Conservation (phyloP, 2,329 filamentous ascomycete genomes). For the Akanthomyces dipterigenus region DNA sequence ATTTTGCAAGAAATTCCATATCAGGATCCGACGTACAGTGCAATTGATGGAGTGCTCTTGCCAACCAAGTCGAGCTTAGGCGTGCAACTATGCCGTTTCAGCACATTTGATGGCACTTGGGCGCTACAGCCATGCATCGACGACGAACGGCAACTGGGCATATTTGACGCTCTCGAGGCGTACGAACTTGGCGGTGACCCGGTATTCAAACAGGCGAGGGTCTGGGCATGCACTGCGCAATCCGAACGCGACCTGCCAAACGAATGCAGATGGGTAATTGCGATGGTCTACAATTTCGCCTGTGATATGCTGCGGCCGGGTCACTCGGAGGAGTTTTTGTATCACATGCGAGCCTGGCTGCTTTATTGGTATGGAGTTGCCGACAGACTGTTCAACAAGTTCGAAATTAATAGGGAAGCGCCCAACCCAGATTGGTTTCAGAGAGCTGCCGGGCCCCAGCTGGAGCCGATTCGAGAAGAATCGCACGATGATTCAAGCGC, state of each 20-base stretch:
- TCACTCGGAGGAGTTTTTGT: conserved; percentile 15
- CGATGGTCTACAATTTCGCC: conserved; percentile 25
- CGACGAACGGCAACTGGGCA: conserved; percentile 14
- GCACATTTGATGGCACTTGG: conserved; percentile 20
- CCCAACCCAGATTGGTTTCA: conserved; percentile 23
- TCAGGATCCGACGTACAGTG: conserved; percentile 21
- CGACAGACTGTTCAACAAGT: conserved; percentile 18
- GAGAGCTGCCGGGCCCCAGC: conserved; percentile 7
- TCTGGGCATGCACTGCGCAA: conserved; percentile 27
- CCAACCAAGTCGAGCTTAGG: neutral
- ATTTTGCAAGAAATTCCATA: conserved; percentile 16
- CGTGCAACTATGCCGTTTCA: conserved; percentile 19
- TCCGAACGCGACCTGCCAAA: conserved; percentile 18
- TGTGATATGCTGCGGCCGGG: conserved; percentile 20
- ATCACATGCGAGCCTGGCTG: conserved; percentile 24
- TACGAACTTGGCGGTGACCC: conserved; percentile 19
- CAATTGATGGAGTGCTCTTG: neutral
- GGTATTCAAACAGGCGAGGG: conserved; percentile 22
- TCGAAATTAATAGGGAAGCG: conserved; percentile 12
- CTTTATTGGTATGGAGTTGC: conserved; percentile 22
- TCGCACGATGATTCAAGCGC: neutral
- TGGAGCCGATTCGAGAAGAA: neutral
- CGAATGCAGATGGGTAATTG: conserved; percentile 26
- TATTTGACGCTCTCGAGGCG: conserved; percentile 19
- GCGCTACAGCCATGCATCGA: conserved; percentile 26